These are phyloP conservation scores for Discostella stelligeroides DNA, from an alignment of 108 stramenopile genomes.

Conservation along the genomic window DNA sequence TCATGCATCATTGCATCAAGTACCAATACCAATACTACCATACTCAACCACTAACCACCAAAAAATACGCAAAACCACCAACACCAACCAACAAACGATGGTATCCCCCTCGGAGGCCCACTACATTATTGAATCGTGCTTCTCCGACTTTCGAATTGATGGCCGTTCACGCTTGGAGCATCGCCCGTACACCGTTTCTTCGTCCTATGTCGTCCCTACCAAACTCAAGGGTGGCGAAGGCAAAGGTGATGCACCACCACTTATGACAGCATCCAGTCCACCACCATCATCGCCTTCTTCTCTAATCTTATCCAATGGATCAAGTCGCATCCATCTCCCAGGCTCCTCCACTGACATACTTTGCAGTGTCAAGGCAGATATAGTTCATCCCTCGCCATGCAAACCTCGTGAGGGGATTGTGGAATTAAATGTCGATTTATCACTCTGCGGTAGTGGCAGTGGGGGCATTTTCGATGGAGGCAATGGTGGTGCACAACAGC, in stretches of 20 bases:
- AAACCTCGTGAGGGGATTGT: slow-evolving; percentile 60
- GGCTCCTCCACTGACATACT: slow-evolving; percentile 66
- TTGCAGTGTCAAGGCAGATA: slow-evolving; percentile 72
- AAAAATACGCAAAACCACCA: too few relatives aligned
- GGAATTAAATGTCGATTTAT: slow-evolving; percentile 63
- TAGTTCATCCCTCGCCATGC: slow-evolving; percentile 57
- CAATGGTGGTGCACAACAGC: slow-evolving; percentile 2
- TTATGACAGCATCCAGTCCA: too few relatives aligned
- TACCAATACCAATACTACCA: too few relatives aligned
- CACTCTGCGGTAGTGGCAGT: slow-evolving; percentile 36
- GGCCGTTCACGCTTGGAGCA: slow-evolving; percentile 59
- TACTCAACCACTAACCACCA: too few relatives aligned
- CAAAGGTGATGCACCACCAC: too few relatives aligned
- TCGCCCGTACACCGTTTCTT: slow-evolving; percentile 58
- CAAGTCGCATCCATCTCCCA: slow-evolving; percentile 63
- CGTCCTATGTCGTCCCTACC: too few relatives aligned
- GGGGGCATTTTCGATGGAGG: background rate
- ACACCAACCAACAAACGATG: slow-evolving; percentile 22
- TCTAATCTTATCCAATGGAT: slow-evolving; percentile 70
- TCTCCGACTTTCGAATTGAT: slow-evolving; percentile 64
- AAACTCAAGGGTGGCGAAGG: slow-evolving; percentile 1
- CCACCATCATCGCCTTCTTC: slow-evolving; percentile 16
- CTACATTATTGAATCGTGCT: slow-evolving; percentile 72
- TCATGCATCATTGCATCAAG: too few relatives aligned
- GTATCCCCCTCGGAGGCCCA: slow-evolving; percentile 66